Base-by-base conservation (phyloP, 2,329 filamentous ascomycete genomes). In the Monilinia fructigena region DNA sequence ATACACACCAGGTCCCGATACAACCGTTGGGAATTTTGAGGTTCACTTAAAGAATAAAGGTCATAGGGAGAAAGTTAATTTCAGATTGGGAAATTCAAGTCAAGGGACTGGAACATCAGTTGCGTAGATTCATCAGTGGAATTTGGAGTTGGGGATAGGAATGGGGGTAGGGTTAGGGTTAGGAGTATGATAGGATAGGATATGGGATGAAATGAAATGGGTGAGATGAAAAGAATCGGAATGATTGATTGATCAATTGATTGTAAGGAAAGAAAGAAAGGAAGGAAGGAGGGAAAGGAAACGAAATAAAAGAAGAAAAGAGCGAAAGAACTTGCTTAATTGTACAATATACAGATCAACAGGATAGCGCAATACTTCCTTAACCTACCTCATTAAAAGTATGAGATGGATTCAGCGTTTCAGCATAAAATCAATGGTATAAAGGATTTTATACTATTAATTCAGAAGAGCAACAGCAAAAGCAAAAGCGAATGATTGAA, bases 11-110 rank as follows among this genome's bases (percentile, higher is more conserved):
- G 91, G 93, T 0, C 92, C 93, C 0, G 92, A 89, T 31, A 90
- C 85, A 76, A 93, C 92, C 2, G 91, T 94, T 6, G 89, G 89
- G 55, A 96, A 97, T 75, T 99, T 99, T 70, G 92, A 97, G 78
- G 87, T 96, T 1, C 95, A 99, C 79, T 82, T 98, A 59, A 91
- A 89, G 78, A 97, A 97, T 78, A 86, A 90, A 54, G 82, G 84
- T 63, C 95, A 99, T 77, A 85, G 89, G 73, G 87, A 91, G 71
- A 85, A 85, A 72, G 91, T 93, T 12, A 85, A 88, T 65, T 40
- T 65, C 11, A 68, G 70, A 35, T n/a, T 56, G 28, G 68, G 38
- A 26, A 38, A 50, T 38, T 8, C 50, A 5, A n/a, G 47, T 11
- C 53, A 55, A 11, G 59, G 20, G 12, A 23, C 42, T 14, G 50